A percentile compares a stretch with the other conserved stretches of the same genome.
phyloP scores from a whole-genome alignment of 208 protist species.

The Acanthamoeba healyi region DNA sequence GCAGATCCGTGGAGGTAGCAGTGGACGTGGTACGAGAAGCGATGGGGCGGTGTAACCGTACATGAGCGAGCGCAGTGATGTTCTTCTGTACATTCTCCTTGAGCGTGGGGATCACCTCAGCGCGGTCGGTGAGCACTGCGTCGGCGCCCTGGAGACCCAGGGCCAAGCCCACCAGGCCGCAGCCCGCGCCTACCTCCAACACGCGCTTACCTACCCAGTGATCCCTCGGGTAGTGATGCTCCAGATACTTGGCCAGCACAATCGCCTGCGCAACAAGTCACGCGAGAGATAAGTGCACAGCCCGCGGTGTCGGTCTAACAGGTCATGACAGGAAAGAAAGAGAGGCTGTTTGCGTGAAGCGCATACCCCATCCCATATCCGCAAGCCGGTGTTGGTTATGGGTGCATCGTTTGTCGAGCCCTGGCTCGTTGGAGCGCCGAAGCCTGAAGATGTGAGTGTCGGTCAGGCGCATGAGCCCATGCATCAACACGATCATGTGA shows the following conservation, averaged over 20 bases:
- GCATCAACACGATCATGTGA: no score
- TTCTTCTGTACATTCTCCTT: not conserved
- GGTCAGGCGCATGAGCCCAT: no score
- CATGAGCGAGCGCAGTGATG: not conserved
- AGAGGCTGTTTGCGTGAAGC: not conserved
- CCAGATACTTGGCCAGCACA: constrained; percentile 56
- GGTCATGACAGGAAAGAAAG: not conserved
- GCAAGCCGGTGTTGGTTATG: constrained; percentile 18
- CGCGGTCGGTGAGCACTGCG: constrained; percentile 8
- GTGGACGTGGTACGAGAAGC: not conserved
- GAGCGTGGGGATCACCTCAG: constrained; percentile 13
- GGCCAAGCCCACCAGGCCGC: constrained; percentile 37
- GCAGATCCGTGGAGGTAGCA: not conserved
- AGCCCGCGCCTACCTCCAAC: constrained; percentile 49
- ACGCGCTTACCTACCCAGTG: constrained; percentile 47
- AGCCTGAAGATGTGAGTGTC: not conserved
- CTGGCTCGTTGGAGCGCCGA: not conserved
- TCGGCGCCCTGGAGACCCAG: constrained; percentile 24
- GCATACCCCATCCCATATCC: constrained; percentile 17
- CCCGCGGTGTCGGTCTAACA: no score
- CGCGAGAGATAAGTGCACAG: no score
- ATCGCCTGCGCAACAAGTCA: constrained; percentile 10
- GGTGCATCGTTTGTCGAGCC: not conserved
- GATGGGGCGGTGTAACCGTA: not conserved
- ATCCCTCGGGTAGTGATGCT: not conserved